Conservation (phyloP, 2,329 filamentous ascomycete genomes). For the Talaromyces marneffei region DNA sequence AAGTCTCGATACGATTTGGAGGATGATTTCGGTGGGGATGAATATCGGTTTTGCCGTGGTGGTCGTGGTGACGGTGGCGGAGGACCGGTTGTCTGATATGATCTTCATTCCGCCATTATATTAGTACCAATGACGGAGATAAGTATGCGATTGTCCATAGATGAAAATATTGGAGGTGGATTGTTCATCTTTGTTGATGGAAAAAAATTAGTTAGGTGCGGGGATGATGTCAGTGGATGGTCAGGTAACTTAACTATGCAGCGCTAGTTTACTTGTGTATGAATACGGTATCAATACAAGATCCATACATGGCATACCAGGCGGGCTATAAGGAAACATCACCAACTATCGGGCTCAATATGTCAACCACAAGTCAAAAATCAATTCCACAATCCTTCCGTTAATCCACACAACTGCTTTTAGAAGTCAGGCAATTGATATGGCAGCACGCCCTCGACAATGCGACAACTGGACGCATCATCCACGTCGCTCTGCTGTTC, state of each 20-base stretch:
- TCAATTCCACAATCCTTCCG: not conserved
- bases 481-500: not conserved
- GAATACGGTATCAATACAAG: not conserved
- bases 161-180: not conserved
- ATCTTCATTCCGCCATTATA: slow-evolving; percentile 15
- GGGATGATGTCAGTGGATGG: slow-evolving; percentile 10
- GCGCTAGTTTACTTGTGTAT: not conserved
- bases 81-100: slow-evolving; percentile 3
- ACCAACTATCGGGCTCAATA: not conserved
- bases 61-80: not conserved
- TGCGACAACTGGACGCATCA: not conserved
- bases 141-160: not conserved
- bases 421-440: not conserved
- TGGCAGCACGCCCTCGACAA: not conserved
- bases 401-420: not conserved
- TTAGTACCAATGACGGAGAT: not conserved
- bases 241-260: not conserved
- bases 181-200: not conserved
- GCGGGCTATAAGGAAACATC: not conserved
- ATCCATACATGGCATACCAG: not conserved
- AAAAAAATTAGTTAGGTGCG: not conserved
- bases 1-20: slow-evolving; percentile 10
- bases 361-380: not conserved
- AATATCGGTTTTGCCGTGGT: not conserved
- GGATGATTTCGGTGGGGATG: slow-evolving; percentile 13